Evolutionary conservation across 2,329 filamentous ascomycete genomes (phyloP).

Genomic region (Claviceps citrina): DNA sequence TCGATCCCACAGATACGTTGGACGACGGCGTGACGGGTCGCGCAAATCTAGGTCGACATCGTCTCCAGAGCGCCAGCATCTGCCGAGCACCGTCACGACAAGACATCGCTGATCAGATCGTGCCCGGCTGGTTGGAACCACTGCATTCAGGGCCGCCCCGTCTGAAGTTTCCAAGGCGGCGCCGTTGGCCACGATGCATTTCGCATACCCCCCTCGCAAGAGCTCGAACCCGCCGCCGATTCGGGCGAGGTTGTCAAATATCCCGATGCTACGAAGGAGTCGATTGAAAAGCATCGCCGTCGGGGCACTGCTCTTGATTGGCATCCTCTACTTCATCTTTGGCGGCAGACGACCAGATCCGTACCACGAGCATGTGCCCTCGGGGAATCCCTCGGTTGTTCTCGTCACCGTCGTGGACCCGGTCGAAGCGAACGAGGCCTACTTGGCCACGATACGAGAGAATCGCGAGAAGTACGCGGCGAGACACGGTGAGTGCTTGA

Average conservation of each 20-base stretch:
- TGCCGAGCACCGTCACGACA: too few relatives aligned
- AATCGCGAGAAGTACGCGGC: constrained; percentile 77
- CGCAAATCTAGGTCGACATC: not conserved
- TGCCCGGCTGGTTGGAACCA: too few relatives aligned
- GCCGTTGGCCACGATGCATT: constrained; percentile 50
- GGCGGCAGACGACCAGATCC: constrained; percentile 15
- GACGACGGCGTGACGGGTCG: not conserved
- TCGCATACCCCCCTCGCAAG: constrained; percentile 77
- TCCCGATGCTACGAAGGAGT: constrained; percentile 40
- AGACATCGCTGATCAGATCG: too few relatives aligned
- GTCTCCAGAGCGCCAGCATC: too few relatives aligned
- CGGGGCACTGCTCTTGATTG: constrained; percentile 36
- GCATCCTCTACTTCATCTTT: constrained; percentile 46
- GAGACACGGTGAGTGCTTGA: constrained; percentile 54
- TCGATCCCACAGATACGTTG: not conserved
- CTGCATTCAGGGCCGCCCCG: too few relatives aligned
- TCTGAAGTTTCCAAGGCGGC: not conserved
- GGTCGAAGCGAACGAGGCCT: constrained; percentile 44
- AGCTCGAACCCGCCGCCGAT: constrained; percentile 62
- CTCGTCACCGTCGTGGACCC: constrained; percentile 76
- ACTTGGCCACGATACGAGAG: constrained; percentile 58
- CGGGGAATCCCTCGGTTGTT: constrained; percentile 50
- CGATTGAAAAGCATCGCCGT: constrained; percentile 46
- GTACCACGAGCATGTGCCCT: constrained; percentile 25
- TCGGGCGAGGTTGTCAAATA: constrained; percentile 41